A percentile compares a stretch with the other conserved stretches of the same genome.
phyloP scores from a whole-genome alignment of 2,329 filamentous ascomycete genomes.

The Fusarium floridanum region DNA sequence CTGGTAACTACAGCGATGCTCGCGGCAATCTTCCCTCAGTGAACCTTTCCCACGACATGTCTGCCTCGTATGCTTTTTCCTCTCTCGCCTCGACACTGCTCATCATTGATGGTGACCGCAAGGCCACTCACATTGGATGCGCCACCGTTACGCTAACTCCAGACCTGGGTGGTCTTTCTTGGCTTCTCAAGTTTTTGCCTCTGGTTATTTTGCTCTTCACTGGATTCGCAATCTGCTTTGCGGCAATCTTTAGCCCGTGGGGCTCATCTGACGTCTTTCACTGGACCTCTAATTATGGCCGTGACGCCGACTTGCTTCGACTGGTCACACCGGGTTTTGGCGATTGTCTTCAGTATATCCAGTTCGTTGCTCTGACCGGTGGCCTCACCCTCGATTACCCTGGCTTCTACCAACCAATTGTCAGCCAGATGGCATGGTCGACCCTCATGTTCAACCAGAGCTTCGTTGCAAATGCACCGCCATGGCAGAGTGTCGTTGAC shows the following conservation, averaged over 20 bases:
- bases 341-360: slow-evolving; percentile 96
- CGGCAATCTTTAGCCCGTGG: slow-evolving; percentile 93
- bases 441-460: slow-evolving; percentile 93
- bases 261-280: slow-evolving; percentile 90
- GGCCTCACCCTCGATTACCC: slow-evolving; percentile 89
- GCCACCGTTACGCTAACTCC: slow-evolving; percentile 87
- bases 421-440: slow-evolving; percentile 91
- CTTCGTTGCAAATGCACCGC: slow-evolving; percentile 77
- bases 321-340: slow-evolving; percentile 96
- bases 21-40: slow-evolving; percentile 74
- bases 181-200: slow-evolving; percentile 80
- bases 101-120: slow-evolving; percentile 79
- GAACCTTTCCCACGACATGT: slow-evolving; percentile 78
- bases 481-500: slow-evolving; percentile 78
- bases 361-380: slow-evolving; percentile 91
- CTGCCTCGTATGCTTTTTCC: slow-evolving; percentile 86
- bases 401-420: slow-evolving; percentile 91
- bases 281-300: slow-evolving; percentile 98
- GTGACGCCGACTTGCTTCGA: slow-evolving; percentile 90
- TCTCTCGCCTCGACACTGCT: slow-evolving; percentile 81
- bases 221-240: slow-evolving; percentile 84
- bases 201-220: slow-evolving; percentile 83
- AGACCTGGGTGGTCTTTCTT: slow-evolving; percentile 78
- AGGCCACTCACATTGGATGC: slow-evolving; percentile 78
- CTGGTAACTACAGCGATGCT: slow-evolving; percentile 46